These are phyloP conservation scores for Cyclocybe cylindracea DNA, from an alignment of 768 basidiomycete species.

Conservation along the genomic window DNA sequence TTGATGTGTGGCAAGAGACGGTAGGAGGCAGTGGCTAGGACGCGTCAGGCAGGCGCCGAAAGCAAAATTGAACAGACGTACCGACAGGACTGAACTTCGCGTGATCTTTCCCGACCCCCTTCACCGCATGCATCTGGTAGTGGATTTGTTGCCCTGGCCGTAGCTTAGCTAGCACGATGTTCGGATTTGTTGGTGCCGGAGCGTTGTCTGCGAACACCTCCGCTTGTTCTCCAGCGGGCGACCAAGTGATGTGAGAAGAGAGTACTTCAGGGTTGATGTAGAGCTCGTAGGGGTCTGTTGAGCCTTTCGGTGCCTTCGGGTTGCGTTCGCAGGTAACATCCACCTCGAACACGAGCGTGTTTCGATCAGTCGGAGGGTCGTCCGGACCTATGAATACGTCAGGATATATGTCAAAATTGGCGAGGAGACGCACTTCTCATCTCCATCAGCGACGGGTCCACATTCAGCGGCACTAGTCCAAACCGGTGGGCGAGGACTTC, in stretches of 20 bases:
- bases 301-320: constrained; percentile 52
- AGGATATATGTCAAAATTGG: neutral
- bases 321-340: constrained; percentile 66
- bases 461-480: constrained; percentile 85
- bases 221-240: constrained; percentile 80
- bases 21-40: constrained; percentile 90
- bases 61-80: constrained; percentile 32
- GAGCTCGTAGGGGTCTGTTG: constrained; percentile 58
- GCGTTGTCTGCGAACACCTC: constrained; percentile 51
- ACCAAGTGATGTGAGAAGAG: constrained; percentile 72
- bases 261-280: constrained; percentile 74
- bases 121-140: constrained; percentile 87
- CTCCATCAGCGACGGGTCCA: constrained; percentile 79
- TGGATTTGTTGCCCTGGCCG: constrained; percentile 88
- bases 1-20: constrained; percentile 87
- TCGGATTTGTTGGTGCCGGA: constrained; percentile 70
- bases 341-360: constrained; percentile 88
- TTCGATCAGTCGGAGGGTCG: constrained; percentile 80
- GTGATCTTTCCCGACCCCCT: constrained; percentile 92
- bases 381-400: constrained; percentile 29
- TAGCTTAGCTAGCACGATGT: constrained; percentile 90
- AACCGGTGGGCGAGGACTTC: constrained; percentile 93
- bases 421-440: constrained; percentile 42
- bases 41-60: neutral
- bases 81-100: constrained; percentile 97